These are phyloP conservation scores for Penicillium roqueforti DNA, from an alignment of 495 filamentous ascomycete species.

Conservation along the genomic window DNA sequence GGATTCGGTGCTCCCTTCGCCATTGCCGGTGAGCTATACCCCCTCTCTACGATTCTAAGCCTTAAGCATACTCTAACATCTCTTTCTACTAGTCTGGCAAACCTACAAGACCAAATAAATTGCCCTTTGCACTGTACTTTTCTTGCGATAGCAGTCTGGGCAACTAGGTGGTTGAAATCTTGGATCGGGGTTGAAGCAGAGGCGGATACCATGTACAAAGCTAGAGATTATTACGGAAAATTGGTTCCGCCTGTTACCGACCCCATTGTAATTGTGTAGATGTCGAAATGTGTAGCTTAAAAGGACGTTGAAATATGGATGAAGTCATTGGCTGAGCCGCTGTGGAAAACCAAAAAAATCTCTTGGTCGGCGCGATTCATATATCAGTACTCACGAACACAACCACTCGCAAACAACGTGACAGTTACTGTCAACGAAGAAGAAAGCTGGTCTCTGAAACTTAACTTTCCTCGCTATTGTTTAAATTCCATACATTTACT, in stretches of 20 bases:
- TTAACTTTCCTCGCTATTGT: slow-evolving; percentile 4
- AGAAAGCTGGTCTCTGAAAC: slow-evolving; percentile 3
- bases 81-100: slow-evolving; percentile 69
- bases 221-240: slow-evolving; percentile 37
- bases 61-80: slow-evolving; percentile 20
- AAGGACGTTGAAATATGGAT: slow-evolving; percentile 41
- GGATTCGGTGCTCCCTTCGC: slow-evolving; percentile 79
- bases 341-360: slow-evolving; percentile 44
- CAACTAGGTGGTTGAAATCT: slow-evolving; percentile 20
- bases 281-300: slow-evolving; percentile 13
- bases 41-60: neutral
- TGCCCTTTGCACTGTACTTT: slow-evolving; percentile 15
- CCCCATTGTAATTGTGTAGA: slow-evolving; percentile 25
- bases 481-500: slow-evolving; percentile 5
- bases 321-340: slow-evolving; percentile 49
- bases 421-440: neutral
- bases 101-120: slow-evolving; percentile 63
- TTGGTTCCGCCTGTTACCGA: slow-evolving; percentile 13
- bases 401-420: slow-evolving; percentile 14
- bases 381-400: slow-evolving; percentile 19
- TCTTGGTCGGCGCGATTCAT: slow-evolving; percentile 33
- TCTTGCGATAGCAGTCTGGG: slow-evolving; percentile 19
- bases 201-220: slow-evolving; percentile 42
- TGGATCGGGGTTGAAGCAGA: slow-evolving; percentile 24
- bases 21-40: slow-evolving; percentile 65